Evolutionary conservation across 2,329 filamentous ascomycete genomes (phyloP).

Genomic region (Fusarium pininemorale): DNA sequence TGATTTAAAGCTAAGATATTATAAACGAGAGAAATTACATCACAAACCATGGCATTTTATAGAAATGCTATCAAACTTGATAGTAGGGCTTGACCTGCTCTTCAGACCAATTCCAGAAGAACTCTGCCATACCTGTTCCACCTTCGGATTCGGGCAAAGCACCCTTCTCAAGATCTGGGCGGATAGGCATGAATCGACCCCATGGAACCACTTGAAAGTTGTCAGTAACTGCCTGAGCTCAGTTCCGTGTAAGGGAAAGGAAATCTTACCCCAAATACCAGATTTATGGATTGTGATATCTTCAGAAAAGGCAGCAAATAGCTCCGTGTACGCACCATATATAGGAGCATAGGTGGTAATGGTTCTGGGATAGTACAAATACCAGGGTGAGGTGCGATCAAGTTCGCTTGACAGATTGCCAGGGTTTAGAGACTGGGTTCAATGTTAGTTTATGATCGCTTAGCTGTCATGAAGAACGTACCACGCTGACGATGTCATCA

Average conservation of each 20-base stretch:
- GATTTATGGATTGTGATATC: constrained; percentile 53
- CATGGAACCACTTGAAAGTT: constrained; percentile 42
- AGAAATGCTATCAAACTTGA: not conserved
- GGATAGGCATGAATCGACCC: constrained; percentile 49
- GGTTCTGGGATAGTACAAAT: constrained; percentile 29
- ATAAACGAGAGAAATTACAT: not conserved
- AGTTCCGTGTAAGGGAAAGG: not conserved
- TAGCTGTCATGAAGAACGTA: not conserved
- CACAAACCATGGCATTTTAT: not conserved
- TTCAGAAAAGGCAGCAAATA: constrained; percentile 56
- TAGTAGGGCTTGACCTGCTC: constrained; percentile 47
- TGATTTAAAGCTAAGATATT: not conserved
- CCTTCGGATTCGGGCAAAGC: constrained; percentile 49
- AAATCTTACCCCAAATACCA: constrained; percentile 44
- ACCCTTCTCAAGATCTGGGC: constrained; percentile 45
- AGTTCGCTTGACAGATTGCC: constrained; percentile 39
- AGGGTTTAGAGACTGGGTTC: constrained; percentile 34
- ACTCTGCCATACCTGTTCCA: constrained; percentile 48
- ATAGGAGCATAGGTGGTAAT: constrained; percentile 38
- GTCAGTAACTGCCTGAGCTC: not conserved
- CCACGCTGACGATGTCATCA: constrained; percentile 43
- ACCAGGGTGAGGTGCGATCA: constrained; percentile 38
- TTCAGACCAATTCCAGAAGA: constrained; percentile 55
- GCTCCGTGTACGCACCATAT: constrained; percentile 59
- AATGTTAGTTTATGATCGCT: not conserved